Base-by-base conservation (phyloP, 2,329 filamentous ascomycete genomes). In the Colletotrichum tamarilloi region DNA sequence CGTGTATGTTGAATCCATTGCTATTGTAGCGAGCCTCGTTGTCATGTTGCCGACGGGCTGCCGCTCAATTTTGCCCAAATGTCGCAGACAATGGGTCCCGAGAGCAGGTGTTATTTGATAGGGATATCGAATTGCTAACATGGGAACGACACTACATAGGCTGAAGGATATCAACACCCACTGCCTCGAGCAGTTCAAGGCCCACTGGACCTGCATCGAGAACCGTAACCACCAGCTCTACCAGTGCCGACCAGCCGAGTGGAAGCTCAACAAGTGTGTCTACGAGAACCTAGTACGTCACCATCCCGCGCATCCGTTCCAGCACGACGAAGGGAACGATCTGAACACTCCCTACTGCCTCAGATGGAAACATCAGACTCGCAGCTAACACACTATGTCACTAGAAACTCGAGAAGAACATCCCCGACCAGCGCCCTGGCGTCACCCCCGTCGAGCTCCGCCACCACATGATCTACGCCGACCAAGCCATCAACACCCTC, bases 221-320 rank as follows among this genome's bases (percentile, higher is more conserved):
- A 93, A 97, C 87, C 95, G 97, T 87, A 99, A 99, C 88, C 97
- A 99, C 81, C 94, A 98, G 85, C 87, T 98, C 73, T 99, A 95
- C 93, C 95, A 98, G 81, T 99, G 97, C 87, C 91, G 97, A 79
- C 92, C 92, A 80, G 88, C 90, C 76, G 97, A 99, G 88, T 92
- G 94, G 90, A 92, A 92, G 82, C 87, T 99, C 79, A 99, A 98
- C 89, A 93, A 92, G 86, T 99, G 97, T 85, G 95, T 98, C 62
- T 98, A 94, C 82, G 93, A 98, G 77, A 98, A 98, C 83, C 85
- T 99, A 87, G 97, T 99, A 88, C 75, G 93, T 88, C 64, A 11
- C 42, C 4, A 1, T 32, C 46, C 8, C 5, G 19, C 42, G 42
- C n/a, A n/a, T 9, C 19, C 42, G 42, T 19, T 49, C 42, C 42